phyloP scores from a whole-genome alignment of 78 protist genomes.

The Dictyostelium purpureum region DNA sequence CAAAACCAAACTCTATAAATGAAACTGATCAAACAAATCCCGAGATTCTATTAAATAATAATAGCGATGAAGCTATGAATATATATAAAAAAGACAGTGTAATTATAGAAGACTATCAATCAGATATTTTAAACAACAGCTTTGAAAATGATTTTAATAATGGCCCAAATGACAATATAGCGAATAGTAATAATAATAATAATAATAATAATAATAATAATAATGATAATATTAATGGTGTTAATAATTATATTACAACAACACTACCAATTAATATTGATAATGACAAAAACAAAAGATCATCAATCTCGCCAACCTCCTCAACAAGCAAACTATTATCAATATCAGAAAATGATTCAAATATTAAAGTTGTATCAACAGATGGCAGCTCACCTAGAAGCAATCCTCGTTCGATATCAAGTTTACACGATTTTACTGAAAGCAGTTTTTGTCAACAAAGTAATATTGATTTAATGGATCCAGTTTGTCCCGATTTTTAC shows the following conservation, averaged over 20 bases:
- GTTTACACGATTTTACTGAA: slow-evolving; percentile 40
- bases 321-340: neutral
- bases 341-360: neutral
- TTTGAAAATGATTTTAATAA: neutral
- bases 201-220: neutral
- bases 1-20: neutral
- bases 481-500: slow-evolving; percentile 47
- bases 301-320: neutral
- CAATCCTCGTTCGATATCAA: slow-evolving; percentile 29
- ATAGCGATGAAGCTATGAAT: neutral
- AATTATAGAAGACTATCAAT: slow-evolving; percentile 27
- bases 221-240: neutral
- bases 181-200: neutral
- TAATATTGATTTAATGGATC: slow-evolving; percentile 58
- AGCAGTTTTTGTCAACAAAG: slow-evolving; percentile 26
- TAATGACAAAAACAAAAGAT: slow-evolving; percentile 5
- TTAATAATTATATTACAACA: neutral
- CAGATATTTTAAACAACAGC: neutral
- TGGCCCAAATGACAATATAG: neutral
- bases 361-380: slow-evolving; percentile 14
- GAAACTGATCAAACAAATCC: no score
- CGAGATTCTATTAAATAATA: neutral
- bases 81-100: neutral
- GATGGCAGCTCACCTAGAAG: slow-evolving; percentile 27
- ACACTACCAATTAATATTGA: neutral